A percentile compares a stretch with the other conserved stretches of the same genome.
phyloP scores from a whole-genome alignment of 352 stramenopile species.

The Pythium phragmiticola region DNA sequence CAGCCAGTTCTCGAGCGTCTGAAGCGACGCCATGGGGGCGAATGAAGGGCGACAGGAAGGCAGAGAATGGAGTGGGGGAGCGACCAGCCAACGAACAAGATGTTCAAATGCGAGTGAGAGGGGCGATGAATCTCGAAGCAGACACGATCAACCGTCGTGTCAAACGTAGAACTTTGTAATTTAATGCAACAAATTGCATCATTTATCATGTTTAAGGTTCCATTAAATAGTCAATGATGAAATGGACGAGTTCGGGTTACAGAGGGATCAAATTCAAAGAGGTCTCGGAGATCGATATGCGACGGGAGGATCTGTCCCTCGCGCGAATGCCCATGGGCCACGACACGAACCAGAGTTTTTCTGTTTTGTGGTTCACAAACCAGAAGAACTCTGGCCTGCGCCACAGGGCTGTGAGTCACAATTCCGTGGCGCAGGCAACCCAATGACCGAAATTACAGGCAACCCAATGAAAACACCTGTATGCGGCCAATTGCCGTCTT shows the following conservation, averaged over 20 bases:
- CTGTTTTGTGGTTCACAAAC: too few species aligned
- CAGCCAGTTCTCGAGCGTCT: slow-evolving; percentile 57
- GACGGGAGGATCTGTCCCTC: neutral
- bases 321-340: neutral
- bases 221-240: too few species aligned
- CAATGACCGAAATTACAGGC: neutral
- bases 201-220: neutral
- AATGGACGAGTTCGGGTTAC: too few species aligned
- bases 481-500: too few species aligned
- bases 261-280: too few species aligned
- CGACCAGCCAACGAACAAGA: neutral
- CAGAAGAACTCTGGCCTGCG: too few species aligned
- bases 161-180: neutral
- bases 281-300: neutral
- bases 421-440: too few species aligned
- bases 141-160: neutral
- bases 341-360: too few species aligned
- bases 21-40: slow-evolving; percentile 36
- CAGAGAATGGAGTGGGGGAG: neutral
- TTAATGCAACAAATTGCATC: neutral
- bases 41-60: neutral
- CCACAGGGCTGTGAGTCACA: too few species aligned
- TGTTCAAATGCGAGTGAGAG: neutral
- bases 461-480: neutral
- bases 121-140: neutral